phyloP scores from a whole-genome alignment of 108 stramenopile species.

The Skeletonema costatum region DNA sequence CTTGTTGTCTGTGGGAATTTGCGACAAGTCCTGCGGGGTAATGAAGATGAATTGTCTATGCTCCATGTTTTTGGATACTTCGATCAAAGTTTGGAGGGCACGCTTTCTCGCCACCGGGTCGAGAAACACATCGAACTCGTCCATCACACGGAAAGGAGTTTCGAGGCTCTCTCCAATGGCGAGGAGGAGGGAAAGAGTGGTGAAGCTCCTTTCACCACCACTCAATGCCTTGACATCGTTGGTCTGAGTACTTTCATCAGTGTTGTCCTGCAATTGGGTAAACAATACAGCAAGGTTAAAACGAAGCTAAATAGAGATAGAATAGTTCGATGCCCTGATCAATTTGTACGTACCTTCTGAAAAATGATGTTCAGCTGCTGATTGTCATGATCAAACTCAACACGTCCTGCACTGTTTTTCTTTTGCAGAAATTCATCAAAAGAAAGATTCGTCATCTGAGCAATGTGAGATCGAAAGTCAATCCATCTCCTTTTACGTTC shows the following conservation, averaged over 20 bases:
- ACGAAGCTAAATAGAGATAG: too few relatives aligned
- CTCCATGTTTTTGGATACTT: conserved; percentile 67
- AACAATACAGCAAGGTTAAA: not conserved
- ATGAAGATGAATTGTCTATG: conserved; percentile 96
- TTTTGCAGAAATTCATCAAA: conserved; percentile 82
- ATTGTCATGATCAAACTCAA: conserved; percentile 78
- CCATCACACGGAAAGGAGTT: conserved; percentile 97
- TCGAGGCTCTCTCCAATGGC: conserved; percentile 91
- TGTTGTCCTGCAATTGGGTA: conserved; percentile 37
- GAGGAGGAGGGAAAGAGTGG: conserved; percentile 90
- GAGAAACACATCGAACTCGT: conserved; percentile 98
- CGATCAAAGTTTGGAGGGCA: conserved; percentile 77
- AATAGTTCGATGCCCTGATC: not conserved
- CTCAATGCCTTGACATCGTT: conserved; percentile 88
- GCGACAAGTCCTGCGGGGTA: conserved; percentile 92
- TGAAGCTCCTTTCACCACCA: conserved; percentile 85
- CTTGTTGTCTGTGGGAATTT: conserved; percentile 52
- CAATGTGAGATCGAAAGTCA: conserved; percentile 66
- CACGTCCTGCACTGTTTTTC: conserved; percentile 75
- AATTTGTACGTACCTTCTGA: conserved; percentile 53
- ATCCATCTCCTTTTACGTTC: conserved; percentile 59
- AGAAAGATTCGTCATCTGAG: conserved; percentile 46
- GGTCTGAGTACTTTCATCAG: conserved; percentile 64
- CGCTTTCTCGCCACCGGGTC: conserved; percentile 90
- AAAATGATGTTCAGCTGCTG: conserved; percentile 66